phyloP scores from a whole-genome alignment of 2,329 filamentous ascomycete genomes.

The Beauveria sp. region DNA sequence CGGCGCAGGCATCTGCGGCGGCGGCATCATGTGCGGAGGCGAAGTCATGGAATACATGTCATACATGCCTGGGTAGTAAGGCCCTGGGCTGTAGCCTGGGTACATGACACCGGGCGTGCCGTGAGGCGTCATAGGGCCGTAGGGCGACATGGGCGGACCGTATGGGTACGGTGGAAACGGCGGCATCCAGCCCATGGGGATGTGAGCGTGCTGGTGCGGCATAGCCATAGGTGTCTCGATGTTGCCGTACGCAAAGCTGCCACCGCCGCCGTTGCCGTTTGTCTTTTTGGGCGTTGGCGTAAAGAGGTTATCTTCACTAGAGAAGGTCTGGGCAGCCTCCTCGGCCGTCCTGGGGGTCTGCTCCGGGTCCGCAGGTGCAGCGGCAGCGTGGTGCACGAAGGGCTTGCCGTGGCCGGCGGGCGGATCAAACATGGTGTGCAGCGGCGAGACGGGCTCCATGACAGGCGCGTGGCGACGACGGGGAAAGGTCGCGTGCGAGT shows the following conservation, averaged over 20 bases:
- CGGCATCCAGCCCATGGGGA: slow-evolving; percentile 16
- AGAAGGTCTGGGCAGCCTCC: background rate
- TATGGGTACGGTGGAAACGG: slow-evolving; percentile 13
- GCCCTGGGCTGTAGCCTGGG: slow-evolving; percentile 16
- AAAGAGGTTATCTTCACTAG: background rate
- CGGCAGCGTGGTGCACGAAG: background rate
- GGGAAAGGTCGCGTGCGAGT: slow-evolving; percentile 9
- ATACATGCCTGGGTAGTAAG: slow-evolving; percentile 16
- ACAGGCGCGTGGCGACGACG: slow-evolving; percentile 4
- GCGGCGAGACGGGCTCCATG: slow-evolving; percentile 6
- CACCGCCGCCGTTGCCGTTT: background rate
- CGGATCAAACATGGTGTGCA: slow-evolving; percentile 7
- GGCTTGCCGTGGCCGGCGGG: background rate
- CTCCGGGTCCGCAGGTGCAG: background rate
- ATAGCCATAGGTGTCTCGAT: slow-evolving; percentile 9
- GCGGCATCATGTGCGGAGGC: slow-evolving; percentile 17
- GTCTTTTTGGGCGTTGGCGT: slow-evolving; percentile 9
- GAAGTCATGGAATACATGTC: slow-evolving; percentile 15
- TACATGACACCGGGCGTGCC: slow-evolving; percentile 16
- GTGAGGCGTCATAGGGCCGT: slow-evolving; percentile 17
- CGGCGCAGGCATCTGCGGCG: background rate
- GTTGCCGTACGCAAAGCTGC: slow-evolving; percentile 2
- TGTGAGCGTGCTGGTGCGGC: background rate
- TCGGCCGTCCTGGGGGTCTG: background rate
- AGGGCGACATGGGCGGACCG: slow-evolving; percentile 8